phyloP scores from a whole-genome alignment of 108 stramenopile species.

The Fragilariopsis cylindrus region DNA sequence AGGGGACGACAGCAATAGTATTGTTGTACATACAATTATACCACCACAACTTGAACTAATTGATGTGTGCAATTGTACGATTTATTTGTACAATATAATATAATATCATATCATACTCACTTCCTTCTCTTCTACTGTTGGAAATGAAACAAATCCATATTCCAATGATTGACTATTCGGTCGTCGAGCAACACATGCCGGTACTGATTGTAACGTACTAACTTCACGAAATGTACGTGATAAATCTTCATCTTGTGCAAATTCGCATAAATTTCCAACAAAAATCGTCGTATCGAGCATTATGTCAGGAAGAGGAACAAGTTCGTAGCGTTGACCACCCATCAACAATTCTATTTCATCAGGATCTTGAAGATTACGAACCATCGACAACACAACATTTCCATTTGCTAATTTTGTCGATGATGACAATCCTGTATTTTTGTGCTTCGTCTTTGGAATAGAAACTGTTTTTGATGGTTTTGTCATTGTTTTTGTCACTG shows the following conservation, averaged over 20 bases:
- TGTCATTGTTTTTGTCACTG: no score
- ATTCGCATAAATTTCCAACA: conserved; percentile 81
- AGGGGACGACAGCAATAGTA: background rate
- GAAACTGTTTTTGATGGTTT: no score
- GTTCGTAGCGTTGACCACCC: conserved; percentile 76
- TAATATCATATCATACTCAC: conserved; percentile 35
- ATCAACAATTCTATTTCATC: conserved; percentile 68
- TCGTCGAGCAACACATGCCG: conserved; percentile 79
- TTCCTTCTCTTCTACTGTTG: conserved; percentile 66
- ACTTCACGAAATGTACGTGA: conserved; percentile 65
- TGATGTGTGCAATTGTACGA: background rate
- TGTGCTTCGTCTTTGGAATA: no score
- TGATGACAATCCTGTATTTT: background rate
- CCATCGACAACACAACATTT: background rate
- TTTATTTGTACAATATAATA: background rate
- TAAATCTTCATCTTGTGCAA: conserved; percentile 74
- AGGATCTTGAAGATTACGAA: conserved; percentile 30
- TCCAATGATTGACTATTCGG: conserved; percentile 57
- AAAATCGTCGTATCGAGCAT: conserved; percentile 80
- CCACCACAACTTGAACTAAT: background rate
- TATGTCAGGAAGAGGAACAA: conserved; percentile 74
- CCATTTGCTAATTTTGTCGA: background rate
- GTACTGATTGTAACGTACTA: conserved; percentile 54
- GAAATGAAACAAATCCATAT: conserved; percentile 72
- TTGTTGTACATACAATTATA: background rate